Conservation (phyloP, 2,329 filamentous ascomycete species). For the Geosmithia morbida region DNA sequence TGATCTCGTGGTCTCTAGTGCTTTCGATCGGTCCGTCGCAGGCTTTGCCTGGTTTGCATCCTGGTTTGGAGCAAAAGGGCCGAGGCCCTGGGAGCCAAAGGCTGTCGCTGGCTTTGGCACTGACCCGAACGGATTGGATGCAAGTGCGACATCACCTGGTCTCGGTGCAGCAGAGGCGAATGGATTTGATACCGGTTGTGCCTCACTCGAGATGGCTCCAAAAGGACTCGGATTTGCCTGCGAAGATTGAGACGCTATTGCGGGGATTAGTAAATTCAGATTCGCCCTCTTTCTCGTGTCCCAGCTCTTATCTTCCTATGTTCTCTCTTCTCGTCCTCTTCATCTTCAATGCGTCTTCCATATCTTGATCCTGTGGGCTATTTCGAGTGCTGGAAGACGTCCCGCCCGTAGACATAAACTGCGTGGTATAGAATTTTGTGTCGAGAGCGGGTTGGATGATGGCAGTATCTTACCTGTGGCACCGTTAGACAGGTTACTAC, state of each 20-base stretch:
- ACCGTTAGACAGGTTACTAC: neutral
- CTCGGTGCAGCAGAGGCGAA: neutral
- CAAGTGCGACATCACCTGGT: neutral
- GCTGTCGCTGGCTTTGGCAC: neutral
- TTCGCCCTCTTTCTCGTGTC: neutral
- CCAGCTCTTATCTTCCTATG: neutral
- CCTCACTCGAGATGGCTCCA: neutral
- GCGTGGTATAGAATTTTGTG: neutral
- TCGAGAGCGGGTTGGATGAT: neutral
- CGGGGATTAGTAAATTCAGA: slow-evolving; percentile 1
- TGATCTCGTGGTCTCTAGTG: neutral
- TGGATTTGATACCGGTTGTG: neutral
- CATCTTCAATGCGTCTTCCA: neutral
- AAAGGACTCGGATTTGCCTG: neutral
- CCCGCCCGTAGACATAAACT: neutral
- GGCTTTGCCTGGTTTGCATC: neutral
- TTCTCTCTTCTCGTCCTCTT: neutral
- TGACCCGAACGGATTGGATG: neutral
- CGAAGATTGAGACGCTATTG: neutral
- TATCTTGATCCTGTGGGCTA: neutral
- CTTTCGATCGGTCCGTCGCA: neutral
- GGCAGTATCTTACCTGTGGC: slow-evolving; percentile 1
- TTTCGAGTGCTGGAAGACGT: neutral
- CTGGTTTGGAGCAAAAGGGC: neutral
- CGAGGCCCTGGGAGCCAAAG: neutral